Evolutionary conservation across 495 filamentous ascomycete genomes (phyloP), one percentile per base, ranked within the genome.

Genomic region (Aspergillus incahuasiensis): DNA sequence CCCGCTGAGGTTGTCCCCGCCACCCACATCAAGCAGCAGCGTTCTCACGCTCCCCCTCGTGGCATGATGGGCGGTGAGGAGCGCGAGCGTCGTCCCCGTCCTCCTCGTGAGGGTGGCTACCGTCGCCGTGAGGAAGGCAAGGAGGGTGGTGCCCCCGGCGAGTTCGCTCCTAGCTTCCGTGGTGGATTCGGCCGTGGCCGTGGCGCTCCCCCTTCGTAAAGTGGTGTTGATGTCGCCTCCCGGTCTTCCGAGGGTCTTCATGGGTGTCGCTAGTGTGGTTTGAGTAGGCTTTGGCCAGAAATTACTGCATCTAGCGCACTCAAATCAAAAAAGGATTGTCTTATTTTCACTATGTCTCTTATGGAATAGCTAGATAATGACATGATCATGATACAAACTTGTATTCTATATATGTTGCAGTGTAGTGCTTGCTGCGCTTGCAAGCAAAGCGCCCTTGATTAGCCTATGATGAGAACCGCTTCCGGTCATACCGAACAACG

Each of bases 1-100:
- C 94, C 94, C 74, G 94, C 95, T 70, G 94, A 98, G 85, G 96
- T 98, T 74, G 94, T 98, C 65, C 94, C 94, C 55, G 90, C 94
- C 63, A 98, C 94, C 69, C 94, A 98, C 85, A 96, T 98, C 83
- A 98, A 98, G 88, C 91, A 96, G 82, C 91, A 97, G 83, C 91
- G 95, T 77, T 94, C 90, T 63, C 92, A 98, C 76, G 91, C 91
- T 74, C 95, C 95, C 69, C 94, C 94, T 63, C 91, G 92, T 67
- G 94, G 94, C 66, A 97, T 98, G 94, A 84, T 97, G 81, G 91
- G 92, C 70, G 91, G 88, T 75, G 94, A 95, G 72, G 88, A 91
- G 66, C 80, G 82, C 63, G 88, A 91, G 74, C 82, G 90, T 71
- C 86, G 86, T 77, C 85, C 84, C 68, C 82, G 88, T 74, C 86